These are phyloP conservation scores for Epichloe bromicola DNA, from an alignment of 2,329 filamentous ascomycete species.

Conservation along the genomic window DNA sequence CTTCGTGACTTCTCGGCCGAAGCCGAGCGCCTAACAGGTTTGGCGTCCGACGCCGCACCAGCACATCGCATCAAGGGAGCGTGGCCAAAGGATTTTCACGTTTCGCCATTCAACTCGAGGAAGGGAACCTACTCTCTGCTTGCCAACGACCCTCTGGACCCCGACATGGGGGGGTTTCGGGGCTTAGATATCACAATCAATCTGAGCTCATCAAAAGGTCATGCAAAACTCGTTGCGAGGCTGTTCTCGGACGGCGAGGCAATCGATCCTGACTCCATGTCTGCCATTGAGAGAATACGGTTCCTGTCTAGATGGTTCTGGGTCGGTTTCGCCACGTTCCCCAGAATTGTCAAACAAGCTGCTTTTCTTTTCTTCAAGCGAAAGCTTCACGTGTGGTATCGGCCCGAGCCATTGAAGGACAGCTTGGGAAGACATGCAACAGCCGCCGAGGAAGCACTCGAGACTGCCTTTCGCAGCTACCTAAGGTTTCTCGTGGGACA, in stretches of 20 bases:
- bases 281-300: constrained; percentile 23
- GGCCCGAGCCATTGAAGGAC: constrained; percentile 46
- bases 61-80: constrained; percentile 28
- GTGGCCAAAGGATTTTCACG: constrained; percentile 63
- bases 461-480: constrained; percentile 34
- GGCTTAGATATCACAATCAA: constrained; percentile 47
- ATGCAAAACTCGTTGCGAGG: constrained; percentile 48
- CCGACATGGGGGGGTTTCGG: constrained; percentile 21
- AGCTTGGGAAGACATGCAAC: constrained; percentile 43
- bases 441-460: constrained; percentile 32
- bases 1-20: constrained; percentile 15
- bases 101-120: constrained; percentile 60
- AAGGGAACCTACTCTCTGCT: constrained; percentile 40
- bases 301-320: constrained; percentile 51
- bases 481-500: constrained; percentile 35
- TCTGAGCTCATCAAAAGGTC: constrained; percentile 44
- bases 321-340: constrained; percentile 53
- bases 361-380: constrained; percentile 40
- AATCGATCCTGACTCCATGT: constrained; percentile 36
- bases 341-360: constrained; percentile 51
- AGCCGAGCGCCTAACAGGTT: constrained; percentile 6
- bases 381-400: constrained; percentile 50
- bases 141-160: constrained; percentile 31
- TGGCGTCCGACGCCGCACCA: background rate
- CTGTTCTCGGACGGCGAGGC: constrained; percentile 40